Evolutionary conservation across 2,329 filamentous ascomycete species (phyloP), one percentile per base, ranked within the genome.

Genomic region (Penicillium glabrum): DNA sequence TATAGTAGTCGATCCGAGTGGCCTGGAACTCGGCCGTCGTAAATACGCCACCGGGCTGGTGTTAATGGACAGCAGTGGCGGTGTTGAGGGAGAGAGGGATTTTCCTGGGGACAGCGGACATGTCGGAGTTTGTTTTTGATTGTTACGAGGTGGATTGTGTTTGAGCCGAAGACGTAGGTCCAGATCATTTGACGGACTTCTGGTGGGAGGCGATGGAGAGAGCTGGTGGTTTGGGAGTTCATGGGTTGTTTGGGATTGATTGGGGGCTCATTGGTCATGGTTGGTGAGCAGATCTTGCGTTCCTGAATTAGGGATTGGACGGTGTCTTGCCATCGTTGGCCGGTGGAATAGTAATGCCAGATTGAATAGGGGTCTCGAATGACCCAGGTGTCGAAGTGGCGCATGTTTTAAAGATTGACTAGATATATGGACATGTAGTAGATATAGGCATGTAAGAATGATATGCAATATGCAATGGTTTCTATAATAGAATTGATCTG

Each of bases 161-260:
- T 59, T 21, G 68, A 60, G 53, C 68, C 68, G 53, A 77, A 75
- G 58, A 72, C 70, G 53, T 74, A 69, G 7, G 59, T 53, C 61
- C 75, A 77, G 39, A 76, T 74, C 46, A 74, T 69, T n/a, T 70
- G 64, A 9, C 74, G 72, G 56, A 76, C 68, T 56, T 77, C 74
- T 0, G 69, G 56, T 2, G 74, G 74, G 0, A 76, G 67, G 11
- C 59, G 56, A 23, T 74, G 58, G 31, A 72, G 62, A 1, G 50
- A 23, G 52, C 61, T 63, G 13, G 58, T 51, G 23, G 51, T 41
- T 48, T 72, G 70, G 3, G 61, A 57, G 47, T 55, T 54, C 49
- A 62, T 54, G 41, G 58, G 57, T 56, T 43, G 46, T 69, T 57
- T 44, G 65, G 26, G 45, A 61, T 19, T 19, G 35, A 39, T 24